Evolutionary conservation across 2,329 filamentous ascomycete species (phyloP).

Genomic region (Diplodia intermedia): DNA sequence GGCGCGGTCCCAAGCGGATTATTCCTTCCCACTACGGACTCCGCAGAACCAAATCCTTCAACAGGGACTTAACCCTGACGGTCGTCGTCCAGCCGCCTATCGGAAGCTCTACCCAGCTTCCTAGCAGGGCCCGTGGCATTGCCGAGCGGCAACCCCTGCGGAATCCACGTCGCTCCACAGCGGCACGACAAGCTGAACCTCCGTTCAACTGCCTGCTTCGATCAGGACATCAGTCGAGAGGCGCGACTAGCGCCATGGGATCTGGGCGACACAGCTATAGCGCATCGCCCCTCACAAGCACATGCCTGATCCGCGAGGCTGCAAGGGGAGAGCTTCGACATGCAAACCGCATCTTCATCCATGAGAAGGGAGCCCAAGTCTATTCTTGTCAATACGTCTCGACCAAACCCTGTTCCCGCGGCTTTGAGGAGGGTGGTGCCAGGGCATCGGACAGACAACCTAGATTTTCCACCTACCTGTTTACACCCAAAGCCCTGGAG

Average conservation of each 20-base stretch:
- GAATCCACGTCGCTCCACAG: conserved; percentile 4
- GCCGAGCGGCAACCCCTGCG: conserved; percentile 10
- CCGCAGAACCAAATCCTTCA: conserved; percentile 1
- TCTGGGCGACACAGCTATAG: neutral
- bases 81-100: neutral
- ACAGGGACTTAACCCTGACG: conserved; percentile 2
- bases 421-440: neutral
- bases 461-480: conserved; percentile 3
- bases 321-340: neutral
- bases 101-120: conserved; percentile 9
- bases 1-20: conserved; percentile 21
- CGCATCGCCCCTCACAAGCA: neutral
- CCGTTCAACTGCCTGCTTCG: neutral
- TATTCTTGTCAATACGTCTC: neutral
- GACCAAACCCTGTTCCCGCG: neutral
- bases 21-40: conserved; percentile 1
- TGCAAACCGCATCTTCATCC: neutral
- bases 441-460: neutral
- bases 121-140: neutral
- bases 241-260: neutral
- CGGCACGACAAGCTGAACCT: conserved; percentile 2
- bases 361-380: neutral
- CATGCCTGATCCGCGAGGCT: neutral
- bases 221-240: neutral
- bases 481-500: neutral